Evolutionary conservation across 2,329 filamentous ascomycete genomes (phyloP), one percentile per base, ranked within the genome.

Genomic region (Trichothecium sympodiale): DNA sequence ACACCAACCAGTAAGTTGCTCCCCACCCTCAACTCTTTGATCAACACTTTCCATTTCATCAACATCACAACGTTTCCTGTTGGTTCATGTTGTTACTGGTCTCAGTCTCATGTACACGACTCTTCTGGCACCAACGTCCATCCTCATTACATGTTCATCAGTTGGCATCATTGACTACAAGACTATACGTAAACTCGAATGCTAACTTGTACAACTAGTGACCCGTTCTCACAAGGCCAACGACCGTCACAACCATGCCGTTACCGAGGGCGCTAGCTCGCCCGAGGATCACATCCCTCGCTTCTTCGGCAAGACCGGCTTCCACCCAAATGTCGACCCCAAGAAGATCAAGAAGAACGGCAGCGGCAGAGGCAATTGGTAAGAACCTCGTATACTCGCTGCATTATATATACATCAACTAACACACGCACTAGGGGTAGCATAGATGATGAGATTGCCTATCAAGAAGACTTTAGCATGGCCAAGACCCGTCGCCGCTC

Each of bases 311-410:
- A 95, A 95, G 67, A 65, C 76, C 41, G 89, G 89, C 46, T 80
- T n/a, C n/a, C n/a, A 82, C 55, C 68, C 77, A 50, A 87, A 87
- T 54, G 69, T 71, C 48, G 84, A 94, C 54, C 89, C 91, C 42
- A 87, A 85, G 61, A 91, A 93, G 71, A 80, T 83, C 56, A 98
- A 98, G 79, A 98, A 98, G 70, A 84, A 94, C 53, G 89, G 89
- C 44, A 82, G 75, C 47, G 89, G 89, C 48, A 88, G 84, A 62
- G 86, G 83, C 55, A 95, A 95, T 62, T 98, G 89, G 89, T 94
- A 74, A 61, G 80, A 53, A 23, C 17, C n/a, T 23, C 10, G 10
- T 26, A 29, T 31, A 17, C 39, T 36, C 38, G 31, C 31, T 35
- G 12, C 16, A 17, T 20, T 17, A 9, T 33, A 18, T 15, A 32